Evolutionary conservation across 2,329 filamentous ascomycete genomes (phyloP).

Genomic region (Aspergillus caelatus): DNA sequence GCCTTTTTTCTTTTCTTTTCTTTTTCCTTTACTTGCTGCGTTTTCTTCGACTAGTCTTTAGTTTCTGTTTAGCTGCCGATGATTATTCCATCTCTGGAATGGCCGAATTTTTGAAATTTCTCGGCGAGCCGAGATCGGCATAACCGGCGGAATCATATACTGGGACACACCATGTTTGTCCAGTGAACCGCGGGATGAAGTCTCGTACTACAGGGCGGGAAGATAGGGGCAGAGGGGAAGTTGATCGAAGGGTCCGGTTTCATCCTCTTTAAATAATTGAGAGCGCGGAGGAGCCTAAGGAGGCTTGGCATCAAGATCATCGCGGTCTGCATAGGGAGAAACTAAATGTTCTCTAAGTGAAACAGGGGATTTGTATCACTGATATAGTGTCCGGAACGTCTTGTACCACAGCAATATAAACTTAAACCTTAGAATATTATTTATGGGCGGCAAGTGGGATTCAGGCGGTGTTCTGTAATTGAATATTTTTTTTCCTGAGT

Average conservation of each 20-base stretch:
- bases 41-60: background rate
- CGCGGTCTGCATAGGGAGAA: background rate
- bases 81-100: background rate
- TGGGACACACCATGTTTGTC: background rate
- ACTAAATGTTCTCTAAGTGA: background rate
- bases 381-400: background rate
- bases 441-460: fast-evolving
- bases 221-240: background rate
- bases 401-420: background rate
- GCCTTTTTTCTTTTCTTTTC: background rate
- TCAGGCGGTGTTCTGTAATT: background rate
- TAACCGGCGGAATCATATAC: background rate
- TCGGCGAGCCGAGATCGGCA: conserved; percentile 2
- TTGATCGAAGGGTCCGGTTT: background rate
- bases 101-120: background rate
- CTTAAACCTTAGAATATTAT: no score
- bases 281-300: background rate
- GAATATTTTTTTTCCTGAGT: background rate
- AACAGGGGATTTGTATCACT: background rate
- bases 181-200: background rate
- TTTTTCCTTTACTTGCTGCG: background rate
- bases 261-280: background rate
- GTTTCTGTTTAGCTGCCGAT: background rate
- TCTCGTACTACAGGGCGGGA: background rate
- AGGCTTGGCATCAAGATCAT: background rate